A percentile compares a stretch with the other conserved stretches of the same genome.
Evolutionary conservation across 2,329 filamentous ascomycete species (phyloP).

Genomic region (Epichloe brachyelytri): DNA sequence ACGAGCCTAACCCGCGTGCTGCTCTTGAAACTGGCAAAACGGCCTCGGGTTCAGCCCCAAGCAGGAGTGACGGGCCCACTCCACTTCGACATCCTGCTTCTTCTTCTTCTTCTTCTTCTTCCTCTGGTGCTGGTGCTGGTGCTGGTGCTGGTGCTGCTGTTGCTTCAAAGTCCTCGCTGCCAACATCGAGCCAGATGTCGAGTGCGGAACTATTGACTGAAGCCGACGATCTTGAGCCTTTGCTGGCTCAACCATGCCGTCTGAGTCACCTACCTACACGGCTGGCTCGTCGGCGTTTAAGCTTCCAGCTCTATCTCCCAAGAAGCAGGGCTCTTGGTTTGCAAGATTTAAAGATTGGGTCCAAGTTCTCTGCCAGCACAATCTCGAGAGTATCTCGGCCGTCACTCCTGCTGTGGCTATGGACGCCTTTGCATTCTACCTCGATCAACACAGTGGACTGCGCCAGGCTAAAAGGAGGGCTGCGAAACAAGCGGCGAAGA

Average conservation of each 20-base stretch:
- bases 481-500: slow-evolving; percentile 18
- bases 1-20: slow-evolving; percentile 4
- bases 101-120: not conserved
- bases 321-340: slow-evolving; percentile 20
- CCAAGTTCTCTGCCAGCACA: slow-evolving; percentile 17
- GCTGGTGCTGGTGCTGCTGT: not conserved
- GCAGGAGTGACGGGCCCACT: not conserved
- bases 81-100: not conserved
- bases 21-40: slow-evolving; percentile 5
- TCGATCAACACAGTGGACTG: slow-evolving; percentile 18
- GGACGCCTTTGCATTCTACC: slow-evolving; percentile 18
- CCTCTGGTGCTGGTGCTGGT: no score
- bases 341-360: slow-evolving; percentile 23
- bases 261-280: slow-evolving; percentile 11
- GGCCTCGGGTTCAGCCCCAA: not conserved
- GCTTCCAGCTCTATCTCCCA: slow-evolving; percentile 16
- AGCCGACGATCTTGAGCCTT: not conserved
- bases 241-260: slow-evolving; percentile 10
- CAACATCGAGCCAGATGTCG: not conserved
- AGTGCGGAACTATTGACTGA: not conserved
- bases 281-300: slow-evolving; percentile 12
- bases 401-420: slow-evolving; percentile 14
- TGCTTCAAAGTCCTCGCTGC: not conserved
- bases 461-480: slow-evolving; percentile 19
- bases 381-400: slow-evolving; percentile 10